Percentiles rank a stretch among this genome's conserved stretches.
Conservation (phyloP, 176 grass and related monocot genomes). For the Cenchrus americanus region DNA sequence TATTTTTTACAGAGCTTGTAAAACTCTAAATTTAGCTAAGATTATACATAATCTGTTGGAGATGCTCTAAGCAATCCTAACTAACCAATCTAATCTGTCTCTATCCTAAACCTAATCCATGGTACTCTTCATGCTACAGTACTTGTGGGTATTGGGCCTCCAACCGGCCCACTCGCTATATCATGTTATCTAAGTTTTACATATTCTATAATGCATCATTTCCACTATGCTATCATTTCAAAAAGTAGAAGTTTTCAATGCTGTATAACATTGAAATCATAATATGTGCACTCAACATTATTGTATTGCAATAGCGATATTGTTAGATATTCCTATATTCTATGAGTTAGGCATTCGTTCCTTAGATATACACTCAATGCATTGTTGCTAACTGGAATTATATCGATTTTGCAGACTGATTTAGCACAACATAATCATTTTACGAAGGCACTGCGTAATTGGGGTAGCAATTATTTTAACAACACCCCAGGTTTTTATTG, state of each 20-base stretch:
- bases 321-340: background rate
- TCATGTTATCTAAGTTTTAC: background rate
- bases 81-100: too few relatives aligned
- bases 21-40: too few relatives aligned
- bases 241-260: background rate
- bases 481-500: conserved; percentile 37
- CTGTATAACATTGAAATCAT: background rate
- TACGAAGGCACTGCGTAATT: conserved; percentile 46
- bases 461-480: conserved; percentile 38
- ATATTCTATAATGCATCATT: conserved; percentile 6
- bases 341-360: background rate
- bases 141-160: too few relatives aligned
- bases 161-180: too few relatives aligned
- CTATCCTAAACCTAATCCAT: too few relatives aligned
- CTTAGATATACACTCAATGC: background rate
- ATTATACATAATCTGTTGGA: too few relatives aligned
- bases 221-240: background rate
- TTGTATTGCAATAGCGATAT: background rate
- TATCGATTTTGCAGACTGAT: conserved; percentile 49
- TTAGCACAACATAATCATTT: conserved; percentile 55
- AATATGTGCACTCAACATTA: background rate
- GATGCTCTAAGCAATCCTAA: too few relatives aligned
- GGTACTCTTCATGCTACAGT: too few relatives aligned
- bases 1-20: too few relatives aligned
- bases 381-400: background rate